Evolutionary conservation across 306 rosid genomes (phyloP).

Genomic region (Ochetophila trinervis): DNA sequence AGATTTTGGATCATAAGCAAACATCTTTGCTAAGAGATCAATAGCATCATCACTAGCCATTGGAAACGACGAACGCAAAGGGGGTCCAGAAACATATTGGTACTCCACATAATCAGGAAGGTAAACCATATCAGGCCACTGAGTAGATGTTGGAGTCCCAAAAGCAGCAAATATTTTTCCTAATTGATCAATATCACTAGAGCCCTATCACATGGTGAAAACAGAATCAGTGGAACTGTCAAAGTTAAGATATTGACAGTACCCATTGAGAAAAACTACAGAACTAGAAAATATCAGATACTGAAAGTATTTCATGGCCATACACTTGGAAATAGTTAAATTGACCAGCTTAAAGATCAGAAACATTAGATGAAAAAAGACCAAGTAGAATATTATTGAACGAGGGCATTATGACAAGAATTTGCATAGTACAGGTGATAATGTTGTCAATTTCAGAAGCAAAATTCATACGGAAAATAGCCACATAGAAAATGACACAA

Average conservation of each 20-base stretch:
- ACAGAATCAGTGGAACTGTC: constrained; percentile 11
- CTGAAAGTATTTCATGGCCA: neutral
- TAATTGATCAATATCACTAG: constrained; percentile 94
- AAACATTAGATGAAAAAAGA: no score
- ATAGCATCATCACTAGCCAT: constrained; percentile 90
- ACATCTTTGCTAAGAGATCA: constrained; percentile 89
- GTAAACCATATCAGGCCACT: constrained; percentile 87
- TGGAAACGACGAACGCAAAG: constrained; percentile 76
- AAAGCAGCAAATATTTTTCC: constrained; percentile 92
- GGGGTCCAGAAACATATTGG: constrained; percentile 81
- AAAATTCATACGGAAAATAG: no score
- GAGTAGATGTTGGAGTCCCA: constrained; percentile 90
- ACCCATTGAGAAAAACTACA: constrained; percentile 9
- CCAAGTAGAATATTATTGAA: no score
- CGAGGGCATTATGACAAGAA: no score
- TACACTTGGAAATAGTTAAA: neutral
- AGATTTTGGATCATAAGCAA: constrained; percentile 87
- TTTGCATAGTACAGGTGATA: no score
- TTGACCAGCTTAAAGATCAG: neutral
- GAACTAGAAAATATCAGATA: neutral
- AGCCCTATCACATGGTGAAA: constrained; percentile 51
- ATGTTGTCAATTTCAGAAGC: no score
- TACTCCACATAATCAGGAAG: constrained; percentile 97
- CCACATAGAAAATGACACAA: no score
- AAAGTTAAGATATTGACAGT: constrained; percentile 3